Evolutionary conservation across 352 stramenopile species (phyloP).

Genomic region (Phytopythium chamaehyphon): DNA sequence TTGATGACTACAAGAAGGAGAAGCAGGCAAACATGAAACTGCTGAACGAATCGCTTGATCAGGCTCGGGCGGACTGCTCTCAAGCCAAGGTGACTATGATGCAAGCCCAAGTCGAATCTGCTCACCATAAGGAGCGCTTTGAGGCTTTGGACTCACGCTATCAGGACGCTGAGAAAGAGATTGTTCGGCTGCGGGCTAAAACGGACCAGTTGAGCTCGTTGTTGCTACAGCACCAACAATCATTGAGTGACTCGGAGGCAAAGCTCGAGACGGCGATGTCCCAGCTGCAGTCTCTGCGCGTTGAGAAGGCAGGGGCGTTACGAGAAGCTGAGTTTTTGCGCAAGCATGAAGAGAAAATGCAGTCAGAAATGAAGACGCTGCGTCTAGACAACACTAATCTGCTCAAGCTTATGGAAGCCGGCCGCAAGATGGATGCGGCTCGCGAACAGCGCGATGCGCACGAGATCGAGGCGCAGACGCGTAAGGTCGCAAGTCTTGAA

Average conservation of each 20-base stretch:
- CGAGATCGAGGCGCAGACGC: slow-evolving; percentile 37
- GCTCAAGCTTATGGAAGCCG: slow-evolving; percentile 76
- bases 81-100: slow-evolving; percentile 51
- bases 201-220: slow-evolving; percentile 56
- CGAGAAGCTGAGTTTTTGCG: slow-evolving; percentile 44
- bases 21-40: slow-evolving; percentile 62
- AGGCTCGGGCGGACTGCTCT: slow-evolving; percentile 42
- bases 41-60: slow-evolving; percentile 63
- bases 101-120: slow-evolving; percentile 65
- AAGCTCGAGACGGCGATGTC: slow-evolving; percentile 51
- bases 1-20: slow-evolving; percentile 79
- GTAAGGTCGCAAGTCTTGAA: slow-evolving; percentile 49
- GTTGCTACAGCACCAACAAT: slow-evolving; percentile 61
- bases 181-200: slow-evolving; percentile 53
- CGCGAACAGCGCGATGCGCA: slow-evolving; percentile 54
- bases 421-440: slow-evolving; percentile 55
- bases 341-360: slow-evolving; percentile 59
- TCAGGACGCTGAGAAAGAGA: slow-evolving; percentile 55
- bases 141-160: slow-evolving; percentile 50
- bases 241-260: slow-evolving; percentile 45
- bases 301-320: slow-evolving; percentile 49
- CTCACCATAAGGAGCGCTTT: slow-evolving; percentile 60
- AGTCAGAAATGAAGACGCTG: slow-evolving; percentile 51
- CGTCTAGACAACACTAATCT: slow-evolving; percentile 76
- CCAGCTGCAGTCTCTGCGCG: slow-evolving; percentile 29